Evolutionary conservation across 768 basidiomycete genomes (phyloP).

Genomic region (Xanthoconium stramineum): DNA sequence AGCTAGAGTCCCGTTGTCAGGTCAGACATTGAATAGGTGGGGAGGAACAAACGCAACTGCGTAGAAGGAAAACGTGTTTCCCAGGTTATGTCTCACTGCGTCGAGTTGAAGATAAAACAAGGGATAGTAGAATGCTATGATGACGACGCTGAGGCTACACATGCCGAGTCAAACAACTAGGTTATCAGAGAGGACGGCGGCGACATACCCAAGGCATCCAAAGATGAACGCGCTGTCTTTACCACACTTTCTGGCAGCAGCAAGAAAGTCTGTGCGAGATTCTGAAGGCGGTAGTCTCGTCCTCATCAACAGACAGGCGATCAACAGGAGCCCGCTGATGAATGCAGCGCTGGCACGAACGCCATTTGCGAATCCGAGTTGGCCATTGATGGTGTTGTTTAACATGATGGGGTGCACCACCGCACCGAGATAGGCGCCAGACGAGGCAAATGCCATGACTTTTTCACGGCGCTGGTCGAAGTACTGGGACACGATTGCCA

Average conservation of each 20-base stretch:
- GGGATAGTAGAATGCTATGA: constrained; percentile 49
- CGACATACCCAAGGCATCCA: constrained; percentile 26
- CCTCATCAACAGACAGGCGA: constrained; percentile 41
- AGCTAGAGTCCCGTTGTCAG: constrained; percentile 32
- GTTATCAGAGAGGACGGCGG: neutral
- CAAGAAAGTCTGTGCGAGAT: constrained; percentile 18
- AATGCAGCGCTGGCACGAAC: constrained; percentile 42
- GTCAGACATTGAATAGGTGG: neutral
- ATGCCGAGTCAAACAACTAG: neutral
- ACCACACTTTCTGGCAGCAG: constrained; percentile 19
- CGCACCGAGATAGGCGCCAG: constrained; percentile 58
- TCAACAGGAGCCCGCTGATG: constrained; percentile 35
- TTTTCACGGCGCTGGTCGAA: constrained; percentile 47
- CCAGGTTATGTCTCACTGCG: constrained; percentile 45
- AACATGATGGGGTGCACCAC: constrained; percentile 62
- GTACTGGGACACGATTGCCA: constrained; percentile 51
- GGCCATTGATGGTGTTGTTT: constrained; percentile 44
- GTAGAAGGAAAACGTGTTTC: constrained; percentile 53
- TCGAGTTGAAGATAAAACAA: constrained; percentile 61
- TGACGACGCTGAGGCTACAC: constrained; percentile 29
- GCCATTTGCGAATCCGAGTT: constrained; percentile 44
- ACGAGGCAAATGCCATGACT: constrained; percentile 54
- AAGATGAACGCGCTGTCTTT: constrained; percentile 26
- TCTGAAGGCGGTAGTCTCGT: constrained; percentile 38
- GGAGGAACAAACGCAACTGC: constrained; percentile 36